These are phyloP conservation scores for Penicillium sp. DNA, from an alignment of 2,329 filamentous ascomycete genomes.

Conservation along the genomic window DNA sequence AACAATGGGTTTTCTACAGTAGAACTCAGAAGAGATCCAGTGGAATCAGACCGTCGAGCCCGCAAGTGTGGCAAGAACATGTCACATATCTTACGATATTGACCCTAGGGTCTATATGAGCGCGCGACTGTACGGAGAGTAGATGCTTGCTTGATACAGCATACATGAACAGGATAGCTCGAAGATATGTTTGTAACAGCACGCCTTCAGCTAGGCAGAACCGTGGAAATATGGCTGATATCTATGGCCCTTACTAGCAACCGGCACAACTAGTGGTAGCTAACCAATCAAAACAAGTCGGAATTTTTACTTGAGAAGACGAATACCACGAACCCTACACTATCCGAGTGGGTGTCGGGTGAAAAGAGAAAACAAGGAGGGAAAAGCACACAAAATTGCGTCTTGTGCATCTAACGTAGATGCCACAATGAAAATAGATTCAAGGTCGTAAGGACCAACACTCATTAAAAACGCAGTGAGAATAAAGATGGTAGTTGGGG, in stretches of 20 bases:
- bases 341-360: not conserved
- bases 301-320: not conserved
- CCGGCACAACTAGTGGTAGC: not conserved
- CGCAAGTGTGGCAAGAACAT: not conserved
- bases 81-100: not conserved
- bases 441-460: slow-evolving; percentile 5
- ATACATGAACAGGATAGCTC: not conserved
- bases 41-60: not conserved
- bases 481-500: not conserved
- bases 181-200: not conserved
- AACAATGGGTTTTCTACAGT: too few relatives aligned
- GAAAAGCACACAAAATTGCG: not conserved
- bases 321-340: not conserved
- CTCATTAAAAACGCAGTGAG: slow-evolving; percentile 15
- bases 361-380: not conserved
- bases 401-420: not conserved
- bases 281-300: not conserved
- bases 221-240: not conserved
- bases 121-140: not conserved
- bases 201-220: not conserved
- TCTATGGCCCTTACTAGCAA: not conserved
- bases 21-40: not conserved
- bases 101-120: not conserved
- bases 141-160: not conserved
- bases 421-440: slow-evolving; percentile 7